Percentiles rank a stretch among this genome's conserved stretches.
Conservation (phyloP, 2,329 filamentous ascomycete genomes). For the Penicillium sp. region DNA sequence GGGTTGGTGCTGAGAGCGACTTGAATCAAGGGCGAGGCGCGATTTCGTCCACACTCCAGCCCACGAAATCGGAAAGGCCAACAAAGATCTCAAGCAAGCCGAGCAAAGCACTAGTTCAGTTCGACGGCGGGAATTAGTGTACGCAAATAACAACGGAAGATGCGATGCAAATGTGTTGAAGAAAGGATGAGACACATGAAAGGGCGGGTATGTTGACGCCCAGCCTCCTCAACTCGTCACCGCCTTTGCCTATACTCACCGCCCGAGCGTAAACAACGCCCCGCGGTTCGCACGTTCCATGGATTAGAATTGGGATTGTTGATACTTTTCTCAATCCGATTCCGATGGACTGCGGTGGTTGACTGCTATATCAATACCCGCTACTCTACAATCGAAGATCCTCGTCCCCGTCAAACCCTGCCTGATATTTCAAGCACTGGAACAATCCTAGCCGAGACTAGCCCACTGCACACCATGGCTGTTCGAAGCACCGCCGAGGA, state of each 20-base stretch:
- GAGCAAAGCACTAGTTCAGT: background rate
- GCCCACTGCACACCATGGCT: too few species aligned
- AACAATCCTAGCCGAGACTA: too few species aligned
- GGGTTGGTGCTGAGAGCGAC: constrained; percentile 2
- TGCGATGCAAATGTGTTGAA: constrained; percentile 9
- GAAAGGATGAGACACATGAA: constrained; percentile 19
- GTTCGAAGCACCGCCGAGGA: constrained; percentile 44
- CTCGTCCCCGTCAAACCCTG: too few species aligned
- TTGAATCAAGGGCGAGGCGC: constrained; percentile 15
- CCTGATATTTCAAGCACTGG: too few species aligned
- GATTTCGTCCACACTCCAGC: background rate
- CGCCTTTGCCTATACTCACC: constrained; percentile 18
- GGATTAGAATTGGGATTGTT: constrained; percentile 17
- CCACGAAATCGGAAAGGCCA: background rate
- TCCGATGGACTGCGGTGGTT: background rate
- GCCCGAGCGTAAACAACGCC: constrained; percentile 12
- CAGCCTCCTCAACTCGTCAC: constrained; percentile 22
- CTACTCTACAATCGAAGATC: background rate
- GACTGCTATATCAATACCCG: background rate
- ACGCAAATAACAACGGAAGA: constrained; percentile 8
- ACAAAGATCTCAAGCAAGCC: background rate
- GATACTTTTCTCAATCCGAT: constrained; percentile 16
- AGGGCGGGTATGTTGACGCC: constrained; percentile 20
- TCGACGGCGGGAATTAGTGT: constrained; percentile 3
- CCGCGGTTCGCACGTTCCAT: constrained; percentile 11